Percentiles rank a stretch among this genome's conserved stretches.
phyloP scores from a whole-genome alignment of 176 grass and related monocot genomes.

The Phragmites australis region DNA sequence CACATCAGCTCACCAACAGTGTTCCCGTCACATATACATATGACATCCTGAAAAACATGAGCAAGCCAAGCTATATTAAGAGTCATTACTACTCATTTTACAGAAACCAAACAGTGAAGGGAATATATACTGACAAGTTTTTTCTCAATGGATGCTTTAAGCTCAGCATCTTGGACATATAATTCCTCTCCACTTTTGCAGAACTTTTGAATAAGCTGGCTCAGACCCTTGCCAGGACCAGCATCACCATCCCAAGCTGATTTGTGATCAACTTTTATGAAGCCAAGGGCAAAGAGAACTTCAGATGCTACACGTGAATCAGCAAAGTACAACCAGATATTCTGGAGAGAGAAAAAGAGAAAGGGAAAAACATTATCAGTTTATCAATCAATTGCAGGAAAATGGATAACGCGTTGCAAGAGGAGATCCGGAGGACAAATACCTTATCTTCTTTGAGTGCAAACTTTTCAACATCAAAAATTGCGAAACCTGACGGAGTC shows the following conservation, averaged over 20 bases:
- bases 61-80: not conserved
- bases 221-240: not conserved
- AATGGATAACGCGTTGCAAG: not conserved
- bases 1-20: slow-evolving; percentile 7
- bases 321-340: not conserved
- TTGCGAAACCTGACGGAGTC: not conserved
- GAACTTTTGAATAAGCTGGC: not conserved
- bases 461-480: not conserved
- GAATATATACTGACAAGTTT: not conserved
- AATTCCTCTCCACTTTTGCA: not conserved
- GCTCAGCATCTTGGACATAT: not conserved
- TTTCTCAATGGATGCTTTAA: not conserved
- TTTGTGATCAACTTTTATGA: not conserved
- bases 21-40: slow-evolving; percentile 1
- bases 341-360: not conserved
- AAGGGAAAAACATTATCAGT: no score
- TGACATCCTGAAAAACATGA: not conserved
- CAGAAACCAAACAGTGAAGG: not conserved
- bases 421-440: not conserved
- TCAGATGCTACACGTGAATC: not conserved
- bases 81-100: not conserved
- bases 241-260: not conserved
- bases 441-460: not conserved
- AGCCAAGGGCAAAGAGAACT: not conserved
- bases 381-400: not conserved